Evolutionary conservation across 2,329 filamentous ascomycete species (phyloP), one percentile per base, ranked within the genome.

Genomic region (Aspergillus texensis): DNA sequence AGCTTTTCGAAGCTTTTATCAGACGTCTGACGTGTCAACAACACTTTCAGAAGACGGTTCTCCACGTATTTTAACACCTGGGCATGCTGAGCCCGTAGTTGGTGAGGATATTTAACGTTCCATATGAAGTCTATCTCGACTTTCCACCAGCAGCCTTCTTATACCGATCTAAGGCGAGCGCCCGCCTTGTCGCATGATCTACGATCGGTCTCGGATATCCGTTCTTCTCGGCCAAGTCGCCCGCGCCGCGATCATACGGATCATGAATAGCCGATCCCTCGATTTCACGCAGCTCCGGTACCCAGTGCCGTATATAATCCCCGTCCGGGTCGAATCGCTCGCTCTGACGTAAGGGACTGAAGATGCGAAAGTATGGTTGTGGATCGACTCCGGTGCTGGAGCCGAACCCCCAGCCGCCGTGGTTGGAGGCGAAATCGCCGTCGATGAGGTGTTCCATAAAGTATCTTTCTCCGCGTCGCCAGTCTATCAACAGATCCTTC

Each of bases 311-410:
- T 61, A 97, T 96, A 74, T 94, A 97, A 19, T 88, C 86, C 0
- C 93, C 94, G 0, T 90, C 82, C 0, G 85, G 81, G 73, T 97
- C 93, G 70, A 96, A 96, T 77, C 91, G 94, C 82, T 95, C 91
- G 69, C 90, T 92, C 80, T 97, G 93, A 21, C 92, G 79, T 52
- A 93, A 75, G 0, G 93, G 93, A 71, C 96, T 97, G 79, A 97
- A 97, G 58, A 97, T 91, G 8, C 93, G 85, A 67, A 97, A 97
- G 74, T 96, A 97, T 0, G 93, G 93, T 77, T 96, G 91, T 1
- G 92, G 91, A 75, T 96, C 92, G 8, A 93, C 91, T 1, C 92
- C 91, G 0, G 89, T 89, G 21, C 84, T 87, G 5, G 89, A 88
- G 28, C 83, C 78, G 68, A 89, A 89, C 0, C 87, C 88, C 88